phyloP scores from a whole-genome alignment of 805 yeast genomes.

The Kodamaea hsintzibuensis region DNA sequence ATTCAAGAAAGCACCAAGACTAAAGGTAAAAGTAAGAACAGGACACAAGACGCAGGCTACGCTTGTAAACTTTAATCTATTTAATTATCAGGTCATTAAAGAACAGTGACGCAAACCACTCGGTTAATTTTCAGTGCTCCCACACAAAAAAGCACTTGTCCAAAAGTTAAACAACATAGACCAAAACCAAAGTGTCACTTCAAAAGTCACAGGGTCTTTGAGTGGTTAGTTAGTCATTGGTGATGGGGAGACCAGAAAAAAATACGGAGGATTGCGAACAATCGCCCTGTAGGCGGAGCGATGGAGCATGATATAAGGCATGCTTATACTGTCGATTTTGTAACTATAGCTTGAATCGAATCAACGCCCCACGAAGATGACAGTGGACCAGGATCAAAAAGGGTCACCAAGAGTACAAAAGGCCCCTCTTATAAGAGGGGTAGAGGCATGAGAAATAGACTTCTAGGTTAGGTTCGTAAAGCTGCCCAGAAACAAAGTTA shows the following conservation, averaged over 20 bases:
- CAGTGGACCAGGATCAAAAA: neutral
- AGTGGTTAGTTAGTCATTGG: neutral
- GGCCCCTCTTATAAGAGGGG: neutral
- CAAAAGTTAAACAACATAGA: neutral
- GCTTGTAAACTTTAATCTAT: neutral
- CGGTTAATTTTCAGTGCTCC: neutral
- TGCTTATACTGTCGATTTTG: neutral
- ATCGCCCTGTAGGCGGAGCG: neutral
- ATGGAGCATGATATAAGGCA: neutral
- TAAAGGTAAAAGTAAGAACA: neutral
- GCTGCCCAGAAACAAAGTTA: neutral
- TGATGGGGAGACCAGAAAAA: neutral
- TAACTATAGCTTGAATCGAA: neutral
- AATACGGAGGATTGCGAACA: neutral
- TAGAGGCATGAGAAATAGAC: neutral
- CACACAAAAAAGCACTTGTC: neutral
- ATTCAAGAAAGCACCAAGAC: neutral
- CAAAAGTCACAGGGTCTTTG: neutral
- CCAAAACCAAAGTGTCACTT: neutral
- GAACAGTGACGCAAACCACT: neutral
- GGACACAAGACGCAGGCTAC: neutral
- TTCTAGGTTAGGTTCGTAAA: neutral
- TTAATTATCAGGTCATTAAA: neutral
- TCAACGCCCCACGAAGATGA: neutral
- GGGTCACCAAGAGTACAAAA: neutral